phyloP scores from a whole-genome alignment of 2,329 filamentous ascomycete genomes.

The Berkeleyomyces basicola region DNA sequence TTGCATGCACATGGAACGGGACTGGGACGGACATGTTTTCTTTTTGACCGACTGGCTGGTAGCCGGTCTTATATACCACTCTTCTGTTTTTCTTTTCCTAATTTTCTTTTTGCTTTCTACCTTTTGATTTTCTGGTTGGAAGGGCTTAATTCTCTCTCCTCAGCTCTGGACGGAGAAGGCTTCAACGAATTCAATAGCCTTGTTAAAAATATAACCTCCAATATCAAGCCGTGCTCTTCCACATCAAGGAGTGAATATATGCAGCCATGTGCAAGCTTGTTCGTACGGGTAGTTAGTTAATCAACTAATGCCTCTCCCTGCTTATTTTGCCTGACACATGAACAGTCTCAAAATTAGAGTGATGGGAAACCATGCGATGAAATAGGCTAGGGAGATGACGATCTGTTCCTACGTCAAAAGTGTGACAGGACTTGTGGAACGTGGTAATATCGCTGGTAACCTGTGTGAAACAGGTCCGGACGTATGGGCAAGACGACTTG shows the following conservation, averaged over 20 bases:
- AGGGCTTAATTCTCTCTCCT: not conserved
- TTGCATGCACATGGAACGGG: not conserved
- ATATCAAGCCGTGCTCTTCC: not conserved
- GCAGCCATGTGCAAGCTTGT: too few species aligned
- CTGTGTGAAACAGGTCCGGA: too few species aligned
- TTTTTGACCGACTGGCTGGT: not conserved
- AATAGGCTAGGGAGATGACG: too few species aligned
- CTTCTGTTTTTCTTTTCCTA: not conserved
- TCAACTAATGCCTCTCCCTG: too few species aligned
- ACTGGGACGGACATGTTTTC: not conserved
- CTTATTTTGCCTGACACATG: too few species aligned
- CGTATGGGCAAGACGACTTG: too few species aligned
- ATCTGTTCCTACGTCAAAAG: too few species aligned
- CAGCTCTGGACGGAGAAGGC: not conserved
- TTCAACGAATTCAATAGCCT: not conserved
- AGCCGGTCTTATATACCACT: not conserved
- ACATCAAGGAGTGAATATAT: not conserved
- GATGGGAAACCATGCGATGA: too few species aligned
- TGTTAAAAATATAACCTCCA: not conserved
- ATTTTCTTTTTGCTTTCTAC: not conserved
- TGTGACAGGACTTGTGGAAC: too few species aligned
- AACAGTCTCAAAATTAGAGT: too few species aligned
- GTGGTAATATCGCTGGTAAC: too few species aligned
- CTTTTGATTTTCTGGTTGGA: not conserved
- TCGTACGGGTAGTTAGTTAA: too few species aligned